Evolutionary conservation across 345 rosid genomes (phyloP).

Genomic region (Crucihimalaya himalaica): DNA sequence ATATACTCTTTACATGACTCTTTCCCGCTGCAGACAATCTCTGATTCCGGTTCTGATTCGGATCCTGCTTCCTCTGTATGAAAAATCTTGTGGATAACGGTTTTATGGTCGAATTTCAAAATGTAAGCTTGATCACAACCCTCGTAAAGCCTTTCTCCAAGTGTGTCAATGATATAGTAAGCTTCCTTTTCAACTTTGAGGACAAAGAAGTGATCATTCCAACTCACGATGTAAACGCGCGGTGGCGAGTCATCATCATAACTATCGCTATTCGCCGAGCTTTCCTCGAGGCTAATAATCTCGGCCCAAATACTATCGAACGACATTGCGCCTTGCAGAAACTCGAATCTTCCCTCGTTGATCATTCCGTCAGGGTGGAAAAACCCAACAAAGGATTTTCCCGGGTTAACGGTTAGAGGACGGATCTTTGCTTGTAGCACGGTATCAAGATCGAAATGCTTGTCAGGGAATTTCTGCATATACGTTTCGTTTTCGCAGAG

Average conservation of each 20-base stretch:
- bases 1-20: slow-evolving; percentile 69
- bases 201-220: slow-evolving; percentile 76
- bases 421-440: slow-evolving; percentile 60
- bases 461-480: slow-evolving; percentile 58
- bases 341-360: slow-evolving; percentile 56
- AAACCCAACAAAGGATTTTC: slow-evolving; percentile 63
- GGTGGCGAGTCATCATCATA: slow-evolving; percentile 29
- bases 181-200: slow-evolving; percentile 65
- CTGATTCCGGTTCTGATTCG: slow-evolving; percentile 20
- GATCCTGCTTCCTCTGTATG: slow-evolving; percentile 13
- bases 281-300: slow-evolving; percentile 35
- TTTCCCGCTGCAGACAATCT: slow-evolving; percentile 48
- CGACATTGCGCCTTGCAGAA: slow-evolving; percentile 67
- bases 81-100: slow-evolving; percentile 40
- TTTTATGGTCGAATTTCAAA: slow-evolving; percentile 53
- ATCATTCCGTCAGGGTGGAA: slow-evolving; percentile 62
- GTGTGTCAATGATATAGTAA: slow-evolving; percentile 64
- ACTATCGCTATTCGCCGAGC: slow-evolving; percentile 4
- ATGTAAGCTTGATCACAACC: slow-evolving; percentile 66
- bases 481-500: slow-evolving; percentile 58
- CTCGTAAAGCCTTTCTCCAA: slow-evolving; percentile 69
- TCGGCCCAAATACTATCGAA: slow-evolving; percentile 74
- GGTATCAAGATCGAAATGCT: slow-evolving; percentile 73
- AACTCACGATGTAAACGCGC: slow-evolving; percentile 58
- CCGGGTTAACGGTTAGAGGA: slow-evolving; percentile 46